phyloP scores from a whole-genome alignment of 495 filamentous ascomycete species.

The Astrothelium macrocarpum region DNA sequence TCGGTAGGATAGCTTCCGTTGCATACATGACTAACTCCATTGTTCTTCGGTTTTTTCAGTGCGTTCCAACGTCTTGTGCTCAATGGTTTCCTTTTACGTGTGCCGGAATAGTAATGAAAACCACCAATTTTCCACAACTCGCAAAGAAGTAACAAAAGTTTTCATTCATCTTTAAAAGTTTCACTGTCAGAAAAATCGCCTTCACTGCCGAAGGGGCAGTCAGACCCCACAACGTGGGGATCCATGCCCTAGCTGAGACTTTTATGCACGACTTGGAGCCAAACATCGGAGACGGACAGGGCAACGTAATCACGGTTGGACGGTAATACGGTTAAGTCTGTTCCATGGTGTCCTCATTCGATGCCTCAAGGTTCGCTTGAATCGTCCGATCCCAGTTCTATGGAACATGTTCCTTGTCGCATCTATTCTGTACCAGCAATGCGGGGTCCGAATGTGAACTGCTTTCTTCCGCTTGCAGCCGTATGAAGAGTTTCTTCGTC shows the following conservation, averaged over 20 bases:
- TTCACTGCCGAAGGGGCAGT: background rate
- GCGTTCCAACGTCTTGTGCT: background rate
- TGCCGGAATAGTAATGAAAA: background rate
- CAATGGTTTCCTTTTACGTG: background rate
- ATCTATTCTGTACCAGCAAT: background rate
- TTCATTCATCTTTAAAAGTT: background rate
- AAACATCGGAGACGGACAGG: background rate
- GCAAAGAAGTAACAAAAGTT: background rate
- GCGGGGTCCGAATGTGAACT: background rate
- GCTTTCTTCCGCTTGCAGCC: background rate
- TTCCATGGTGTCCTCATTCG: background rate
- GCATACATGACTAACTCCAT: background rate
- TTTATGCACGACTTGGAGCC: conserved; percentile 3
- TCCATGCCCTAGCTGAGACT: background rate
- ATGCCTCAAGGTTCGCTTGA: background rate
- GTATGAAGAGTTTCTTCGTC: background rate
- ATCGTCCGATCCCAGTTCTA: background rate
- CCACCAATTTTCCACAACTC: background rate
- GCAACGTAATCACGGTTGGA: background rate
- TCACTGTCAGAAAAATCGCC: too few species aligned
- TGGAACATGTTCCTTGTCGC: background rate
- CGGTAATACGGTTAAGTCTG: background rate
- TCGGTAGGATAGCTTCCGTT: background rate
- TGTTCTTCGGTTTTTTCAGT: too few species aligned
- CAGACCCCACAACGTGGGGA: background rate